Evolutionary conservation across 1,139 yeast genomes (phyloP), one percentile per base, ranked within the genome.

Genomic region (Eremothecium sinecaudum): DNA sequence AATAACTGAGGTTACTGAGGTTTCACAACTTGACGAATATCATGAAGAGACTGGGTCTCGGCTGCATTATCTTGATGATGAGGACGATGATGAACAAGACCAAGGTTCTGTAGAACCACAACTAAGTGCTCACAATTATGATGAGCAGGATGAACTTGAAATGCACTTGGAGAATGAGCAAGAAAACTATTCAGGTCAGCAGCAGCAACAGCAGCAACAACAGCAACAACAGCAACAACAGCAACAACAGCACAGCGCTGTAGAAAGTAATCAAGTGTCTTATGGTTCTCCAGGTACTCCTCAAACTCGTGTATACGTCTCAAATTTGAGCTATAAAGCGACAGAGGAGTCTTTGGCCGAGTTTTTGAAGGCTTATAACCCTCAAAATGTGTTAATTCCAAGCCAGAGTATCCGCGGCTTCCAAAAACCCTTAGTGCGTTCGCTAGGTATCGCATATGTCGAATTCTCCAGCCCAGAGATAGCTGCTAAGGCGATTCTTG

Each of bases 401-500:
- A 67, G 68, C 39, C 71, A 69, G 44, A 69, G 75, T 2, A 62
- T 71, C n/a, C 61, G 69, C 22, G 69, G 71, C 13, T 57, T 64
- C 34, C 58, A 66, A 34, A 48, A 51, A 11, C 45, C 50, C n/a
- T 59, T 59, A 32, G 66, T 63, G 31, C 64, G 61, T 43, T 71
- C 79, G 2, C 59, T 74, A 38, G 84, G 86, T 1, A 67, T 72
- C 42, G 86, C 80, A 0, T 79, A 75, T 54, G 81, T 71, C 18
- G 81, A 73, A 36, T 73, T 79, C 44, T 61, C 55, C n/a, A 51
- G 63, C 24, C 52, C 57, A 12, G 76, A 69, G 18, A 68, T 38
- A 8, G 79, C 79, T 2, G 62, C 61, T 22, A 55, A 56, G 17
- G 82, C 67, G 3, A 61, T 67, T 25, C 51, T 54, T 5, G 57